Evolutionary conservation across 192 early-diverging fungal species (phyloP), one percentile per base, ranked within the genome.

Genomic region (Coemansia sp.): DNA sequence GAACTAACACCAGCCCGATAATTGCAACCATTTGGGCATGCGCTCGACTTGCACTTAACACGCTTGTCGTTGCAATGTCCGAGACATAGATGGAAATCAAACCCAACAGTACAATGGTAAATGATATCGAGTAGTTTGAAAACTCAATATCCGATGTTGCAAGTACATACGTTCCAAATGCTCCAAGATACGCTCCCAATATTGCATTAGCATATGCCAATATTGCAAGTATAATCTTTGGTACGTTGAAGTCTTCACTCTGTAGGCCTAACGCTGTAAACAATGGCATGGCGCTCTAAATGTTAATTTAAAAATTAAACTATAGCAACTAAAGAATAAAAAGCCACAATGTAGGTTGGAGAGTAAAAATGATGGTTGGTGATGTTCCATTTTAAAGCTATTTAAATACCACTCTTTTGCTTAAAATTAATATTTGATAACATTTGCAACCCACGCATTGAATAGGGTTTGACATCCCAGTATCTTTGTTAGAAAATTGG

Each of bases 1-100:
- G 52, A 1, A 78, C 24, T 1, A 74, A 29, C 7, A 75, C 2
- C 30, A 58, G 29, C 3, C 32, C 66, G 9, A 42, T 6, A 5
- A 27, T 1, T 7, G 52, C 36, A 68, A 80, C 72, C 4, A 60
- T 56, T n/a, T 61, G 54, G 21, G 59, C 11, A 17, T 65, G 51
- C 14, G 24, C 21, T 14, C 22, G 32, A 56, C 54, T 58, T 7
- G 29, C 19, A 39, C 25, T 46, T 6, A 75, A 9, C 5, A 61
- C 39, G 0, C 67, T 67, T 7, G 61, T 57, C 19, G 67, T 61
- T 3, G 62, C 72, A 9, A 64, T 21, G 14, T 29, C 23, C 5
- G 63, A 64, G 10, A 29, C 58, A 24, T 56, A 68, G 0, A 54
- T 29, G 2, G 46, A 24, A 1, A 65, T 11, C 3, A 69, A 31